Evolutionary conservation across 371 early-diverging fungal genomes (phyloP).

Genomic region (Blyttiomyces sp.): DNA sequence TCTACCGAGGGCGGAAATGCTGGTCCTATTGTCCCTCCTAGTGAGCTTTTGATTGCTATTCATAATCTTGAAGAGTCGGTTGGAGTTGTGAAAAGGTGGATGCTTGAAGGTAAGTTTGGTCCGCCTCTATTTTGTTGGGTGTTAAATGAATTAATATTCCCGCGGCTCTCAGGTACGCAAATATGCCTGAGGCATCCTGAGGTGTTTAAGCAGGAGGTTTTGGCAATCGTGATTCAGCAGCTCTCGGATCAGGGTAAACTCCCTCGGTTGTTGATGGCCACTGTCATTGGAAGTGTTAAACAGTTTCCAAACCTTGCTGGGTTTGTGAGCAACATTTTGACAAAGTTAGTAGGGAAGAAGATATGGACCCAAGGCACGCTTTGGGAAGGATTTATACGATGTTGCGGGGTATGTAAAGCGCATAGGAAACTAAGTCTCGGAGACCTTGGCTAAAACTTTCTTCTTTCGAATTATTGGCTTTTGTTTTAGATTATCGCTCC

Average conservation of each 20-base stretch:
- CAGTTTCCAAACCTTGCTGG: constrained; percentile 55
- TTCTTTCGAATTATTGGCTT: background rate
- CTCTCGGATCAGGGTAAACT: constrained; percentile 62
- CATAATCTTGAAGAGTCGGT: constrained; percentile 58
- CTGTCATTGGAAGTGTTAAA: constrained; percentile 69
- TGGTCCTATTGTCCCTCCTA: constrained; percentile 43
- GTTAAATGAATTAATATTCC: too few species aligned
- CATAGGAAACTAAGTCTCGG: background rate
- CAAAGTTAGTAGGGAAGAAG: constrained; percentile 58
- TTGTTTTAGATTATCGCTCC: constrained; percentile 47
- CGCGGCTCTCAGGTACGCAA: constrained; percentile 60
- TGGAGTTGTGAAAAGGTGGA: constrained; percentile 44
- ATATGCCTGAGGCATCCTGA: constrained; percentile 67
- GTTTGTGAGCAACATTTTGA: constrained; percentile 58
- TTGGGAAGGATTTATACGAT: constrained; percentile 80
- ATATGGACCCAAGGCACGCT: constrained; percentile 68
- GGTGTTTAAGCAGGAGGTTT: constrained; percentile 62
- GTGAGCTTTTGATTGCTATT: constrained; percentile 57
- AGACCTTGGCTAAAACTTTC: background rate
- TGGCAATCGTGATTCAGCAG: constrained; percentile 61
- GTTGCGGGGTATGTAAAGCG: constrained; percentile 46
- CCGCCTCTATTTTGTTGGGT: too few species aligned
- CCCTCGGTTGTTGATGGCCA: constrained; percentile 72
- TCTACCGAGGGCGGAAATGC: background rate
- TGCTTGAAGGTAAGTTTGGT: background rate